A percentile compares a stretch with the other conserved stretches of the same genome.
phyloP scores from a whole-genome alignment of 306 rosid genomes.

The Quillaja saponaria region DNA sequence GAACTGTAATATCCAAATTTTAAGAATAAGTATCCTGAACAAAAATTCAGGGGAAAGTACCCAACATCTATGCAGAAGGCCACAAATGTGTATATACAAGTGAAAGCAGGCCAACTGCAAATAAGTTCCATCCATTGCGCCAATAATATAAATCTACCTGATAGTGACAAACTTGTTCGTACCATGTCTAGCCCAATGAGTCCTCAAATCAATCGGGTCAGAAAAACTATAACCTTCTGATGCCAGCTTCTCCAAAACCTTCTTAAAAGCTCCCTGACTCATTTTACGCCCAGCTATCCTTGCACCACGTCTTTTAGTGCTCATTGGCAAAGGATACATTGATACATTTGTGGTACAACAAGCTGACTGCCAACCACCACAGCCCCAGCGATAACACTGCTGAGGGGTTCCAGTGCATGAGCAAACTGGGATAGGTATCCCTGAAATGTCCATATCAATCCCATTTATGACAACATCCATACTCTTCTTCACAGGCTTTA shows the following conservation, averaged over 20 bases:
- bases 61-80: conserved; percentile 56
- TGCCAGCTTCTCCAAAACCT: conserved; percentile 94
- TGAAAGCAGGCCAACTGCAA: conserved; percentile 39
- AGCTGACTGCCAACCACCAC: conserved; percentile 98
- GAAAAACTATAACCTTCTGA: conserved; percentile 81
- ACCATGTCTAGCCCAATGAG: conserved; percentile 95
- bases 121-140: conserved; percentile 17
- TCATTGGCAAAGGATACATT: conserved; percentile 89
- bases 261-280: conserved; percentile 97
- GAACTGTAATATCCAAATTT: conserved; percentile 46
- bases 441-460: conserved; percentile 82
- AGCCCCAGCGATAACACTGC: conserved; percentile 96
- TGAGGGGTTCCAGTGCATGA: conserved; percentile 88
- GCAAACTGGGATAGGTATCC: conserved; percentile 89
- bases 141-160: conserved; percentile 59
- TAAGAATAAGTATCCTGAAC: conserved; percentile 40
- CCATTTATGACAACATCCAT: conserved; percentile 84
- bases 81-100: conserved; percentile 74
- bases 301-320: conserved; percentile 89
- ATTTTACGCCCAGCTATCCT: conserved; percentile 97
- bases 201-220: conserved; percentile 79
- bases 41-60: conserved; percentile 53
- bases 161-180: conserved; percentile 97
- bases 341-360: conserved; percentile 93
- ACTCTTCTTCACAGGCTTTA: conserved; percentile 67